These are phyloP conservation scores for Jasminum sambac DNA, from an alignment of 257 asterid species.

Conservation along the genomic window DNA sequence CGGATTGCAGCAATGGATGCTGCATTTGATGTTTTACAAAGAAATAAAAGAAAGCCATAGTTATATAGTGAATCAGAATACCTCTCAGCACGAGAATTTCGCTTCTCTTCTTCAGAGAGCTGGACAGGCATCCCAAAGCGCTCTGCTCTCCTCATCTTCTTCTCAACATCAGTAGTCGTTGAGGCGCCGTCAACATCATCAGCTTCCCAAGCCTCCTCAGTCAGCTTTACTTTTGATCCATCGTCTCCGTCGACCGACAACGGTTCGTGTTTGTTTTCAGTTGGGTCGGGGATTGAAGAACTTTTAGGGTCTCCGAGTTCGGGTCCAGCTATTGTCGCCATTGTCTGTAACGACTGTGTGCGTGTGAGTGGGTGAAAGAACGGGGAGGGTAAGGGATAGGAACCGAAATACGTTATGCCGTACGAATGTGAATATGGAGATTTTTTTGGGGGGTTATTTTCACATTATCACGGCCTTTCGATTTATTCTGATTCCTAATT, in stretches of 20 bases:
- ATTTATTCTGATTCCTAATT: too few species aligned
- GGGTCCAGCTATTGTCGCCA: conserved; percentile 47
- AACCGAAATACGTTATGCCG: background rate
- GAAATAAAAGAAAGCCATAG: background rate
- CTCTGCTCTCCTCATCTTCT: conserved; percentile 92
- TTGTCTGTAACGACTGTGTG: background rate
- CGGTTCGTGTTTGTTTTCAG: conserved; percentile 19
- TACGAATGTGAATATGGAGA: background rate
- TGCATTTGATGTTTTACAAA: too few species aligned
- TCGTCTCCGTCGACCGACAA: conserved; percentile 27
- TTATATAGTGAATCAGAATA: conserved; percentile 13
- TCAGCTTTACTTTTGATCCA: conserved; percentile 36
- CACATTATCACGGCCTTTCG: too few species aligned
- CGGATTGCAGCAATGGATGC: too few species aligned
- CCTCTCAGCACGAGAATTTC: conserved; percentile 82
- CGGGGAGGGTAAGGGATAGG: background rate
- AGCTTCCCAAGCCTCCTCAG: conserved; percentile 23
- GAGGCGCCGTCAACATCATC: conserved; percentile 35
- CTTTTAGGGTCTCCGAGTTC: conserved; percentile 49
- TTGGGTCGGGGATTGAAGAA: conserved; percentile 45
- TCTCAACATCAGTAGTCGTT: conserved; percentile 57
- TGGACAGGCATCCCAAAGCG: conserved; percentile 79
- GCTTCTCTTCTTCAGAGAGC: conserved; percentile 50
- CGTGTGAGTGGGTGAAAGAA: background rate
- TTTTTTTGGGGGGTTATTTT: too few species aligned